Evolutionary conservation across 2,329 filamentous ascomycete species (phyloP), one percentile per base, ranked within the genome.

Genomic region (Fusarium austroafricanum): DNA sequence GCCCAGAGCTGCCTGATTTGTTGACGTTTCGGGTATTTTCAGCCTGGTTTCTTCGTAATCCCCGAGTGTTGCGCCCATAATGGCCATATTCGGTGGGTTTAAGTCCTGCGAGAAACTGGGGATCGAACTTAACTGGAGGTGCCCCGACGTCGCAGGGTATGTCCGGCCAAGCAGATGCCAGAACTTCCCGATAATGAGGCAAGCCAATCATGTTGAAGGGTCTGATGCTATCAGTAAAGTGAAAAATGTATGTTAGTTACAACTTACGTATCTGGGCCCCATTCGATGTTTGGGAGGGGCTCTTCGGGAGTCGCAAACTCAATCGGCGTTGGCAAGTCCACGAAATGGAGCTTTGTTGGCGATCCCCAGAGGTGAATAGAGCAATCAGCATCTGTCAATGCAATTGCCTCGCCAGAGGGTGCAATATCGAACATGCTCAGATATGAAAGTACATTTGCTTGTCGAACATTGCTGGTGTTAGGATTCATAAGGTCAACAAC

Each of bases 401-500:
- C 92, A 66, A 97, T 84, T 0, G 93, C 93, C 77, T 97, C 93
- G 2, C 94, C 94, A 2, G 94, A 96, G 0, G 92, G 90, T 5
- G 94, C 93, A 70, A 97, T 89, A 71, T 97, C 94, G 67, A 97
- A 89, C 67, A 92, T 90, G 61, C 88, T 89, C 70, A 97, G 86
- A 71, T 91, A 93, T 1, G 85, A 86, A 28, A 90, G 85, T 6
- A 94, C 88, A 72, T 94, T 94, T 33, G 92, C 90, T 79, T 96
- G 94, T 50, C 92, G 88, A 51, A 97, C 88, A 71, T 92, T 94
- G 75, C 93, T 93, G 20, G 92, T 90, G 75, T 96, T 94, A 0
- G 93, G 92, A 66, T 97, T 97, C 88, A 96, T 93, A 7, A 99
- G 86, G 78, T 99, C 96, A 50, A 98, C 93, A 15, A 98, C 91